Base-by-base conservation (phyloP, 352 stramenopile species). In the Thalassiosira livingstoniorum region DNA sequence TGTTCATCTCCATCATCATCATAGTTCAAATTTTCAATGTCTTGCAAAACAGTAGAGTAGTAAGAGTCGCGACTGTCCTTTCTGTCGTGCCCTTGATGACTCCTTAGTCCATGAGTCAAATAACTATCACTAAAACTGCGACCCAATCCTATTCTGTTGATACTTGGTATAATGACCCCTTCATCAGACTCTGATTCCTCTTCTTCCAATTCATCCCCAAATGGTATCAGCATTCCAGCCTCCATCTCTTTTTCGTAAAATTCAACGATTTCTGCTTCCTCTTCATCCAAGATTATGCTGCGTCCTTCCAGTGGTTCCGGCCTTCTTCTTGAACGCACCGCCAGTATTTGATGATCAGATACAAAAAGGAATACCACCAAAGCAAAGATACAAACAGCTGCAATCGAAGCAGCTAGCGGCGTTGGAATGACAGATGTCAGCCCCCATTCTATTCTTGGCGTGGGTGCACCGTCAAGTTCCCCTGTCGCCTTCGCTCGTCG, bases 241-340 rank as follows among this genome's bases (percentile, higher is more conserved):
- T 85, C 69, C 70, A 79, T 82, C 53, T 87, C 80, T 60, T 76
- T 81, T 35, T 87, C 69, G 27, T 87, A 87, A 66, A 87, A 87
- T 27, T 87, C 80, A 0, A 83, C 55, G 45, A 87, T 87, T 58
- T 87, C 80, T 29, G 75, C 80, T 53, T 87, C 80, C 31, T 80
- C 61, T 31, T 83, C 67, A 39, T 87, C 80, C 0, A 87, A 39
- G n/a, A 65, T 53, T n/a, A 73, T 75, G 15, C 47, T 74, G 10
- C 57, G 54, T 15, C 42, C 43, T 60, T 65, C 34, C 34, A 60
- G 42, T 21, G 35, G 54, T 21, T 27, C 21, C 13, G 47, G 39
- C 34, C 67, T 11, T 39, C 57, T 31, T 39, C 58, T 57, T 69
- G 15, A 23, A 23, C n/a, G 15, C 18, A 27, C 21, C 21, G 18